phyloP scores from a whole-genome alignment of 1,284 basidiomycete species.

The Ustanciosporium gigantosporum region DNA sequence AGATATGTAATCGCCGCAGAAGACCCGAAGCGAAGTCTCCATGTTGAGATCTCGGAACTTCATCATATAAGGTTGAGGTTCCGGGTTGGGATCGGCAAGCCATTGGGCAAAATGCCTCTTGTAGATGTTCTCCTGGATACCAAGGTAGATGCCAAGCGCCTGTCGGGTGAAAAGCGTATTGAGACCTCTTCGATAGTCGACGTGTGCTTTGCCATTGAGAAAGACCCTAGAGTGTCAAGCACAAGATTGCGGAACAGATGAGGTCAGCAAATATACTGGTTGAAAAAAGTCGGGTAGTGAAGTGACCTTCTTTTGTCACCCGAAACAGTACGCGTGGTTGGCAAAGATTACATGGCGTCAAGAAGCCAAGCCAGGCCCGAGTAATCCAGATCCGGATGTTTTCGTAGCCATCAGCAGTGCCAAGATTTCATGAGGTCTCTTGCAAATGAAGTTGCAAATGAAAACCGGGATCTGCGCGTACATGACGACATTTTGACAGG shows the following conservation, averaged over 20 bases:
- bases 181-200: slow-evolving; percentile 89
- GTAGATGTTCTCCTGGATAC: slow-evolving; percentile 83
- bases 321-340: too few species aligned
- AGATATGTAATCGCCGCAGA: slow-evolving; percentile 87
- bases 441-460: too few species aligned
- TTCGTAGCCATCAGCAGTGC: too few species aligned
- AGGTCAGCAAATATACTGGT: too few species aligned
- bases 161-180: slow-evolving; percentile 88
- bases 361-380: too few species aligned
- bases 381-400: too few species aligned
- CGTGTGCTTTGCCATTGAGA: slow-evolving; percentile 87
- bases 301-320: too few species aligned
- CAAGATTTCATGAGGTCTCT: too few species aligned
- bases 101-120: slow-evolving; percentile 72
- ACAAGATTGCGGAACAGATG: not conserved
- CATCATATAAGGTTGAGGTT: slow-evolving; percentile 73
- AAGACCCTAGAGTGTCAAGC: slow-evolving; percentile 76
- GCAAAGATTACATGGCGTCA: too few species aligned
- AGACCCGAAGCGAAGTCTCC: slow-evolving; percentile 93
- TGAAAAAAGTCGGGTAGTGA: too few species aligned
- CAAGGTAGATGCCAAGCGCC: slow-evolving; percentile 75
- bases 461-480: too few species aligned
- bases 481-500: not conserved
- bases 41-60: slow-evolving; percentile 90
- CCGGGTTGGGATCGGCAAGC: slow-evolving; percentile 52